Evolutionary conservation across 2,329 filamentous ascomycete species (phyloP), one percentile per base, ranked within the genome.

Genomic region (Chaetoscypha palmicola): DNA sequence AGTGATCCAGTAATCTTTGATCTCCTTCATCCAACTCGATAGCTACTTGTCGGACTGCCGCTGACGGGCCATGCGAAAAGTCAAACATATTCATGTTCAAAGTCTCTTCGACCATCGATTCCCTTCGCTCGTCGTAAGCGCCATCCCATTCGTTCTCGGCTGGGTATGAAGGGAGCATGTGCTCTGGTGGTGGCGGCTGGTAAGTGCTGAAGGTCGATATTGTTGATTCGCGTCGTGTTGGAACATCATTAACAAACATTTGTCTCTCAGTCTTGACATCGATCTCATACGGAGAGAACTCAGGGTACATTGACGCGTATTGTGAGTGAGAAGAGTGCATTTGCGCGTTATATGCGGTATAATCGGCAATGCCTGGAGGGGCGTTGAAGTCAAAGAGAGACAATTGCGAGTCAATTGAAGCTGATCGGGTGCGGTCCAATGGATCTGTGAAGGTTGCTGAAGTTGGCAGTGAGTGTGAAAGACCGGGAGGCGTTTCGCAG

Each of bases 201-300:
- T 81, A 92, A n/a, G 87, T 90, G 74, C 83, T 94, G 67, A 94
- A 96, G 19, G 89, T 94, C 0, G 90, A 94, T 28, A 89, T 82
- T 23, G 87, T 87, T 10, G 89, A 94, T 66, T 96, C 90, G 54
- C 81, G 75, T 48, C 91, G 73, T 11, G 89, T 85, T 3, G 87
- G 88, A 44, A 95, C 76, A 62, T 96, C 86, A 59, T 96, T 88
- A 65, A 96, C 81, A 65, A 86, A 95, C 72, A 94, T 89, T 57
- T 96, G 88, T 52, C 87, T 77, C 69, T 96, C 91, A 1, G 90
- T 96, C 74, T 91, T 94, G 70, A 97, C 85, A 64, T 96, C 91
- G 49, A 96, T 82, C 66, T 96, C 91, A 63, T 94, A 96, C 0
- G 90, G 88, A 16, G 83, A 77, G 51, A 76, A 84, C 62, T 84